Evolutionary conservation across 2,329 filamentous ascomycete genomes (phyloP).

Genomic region (Pseudopyricularia javanii): DNA sequence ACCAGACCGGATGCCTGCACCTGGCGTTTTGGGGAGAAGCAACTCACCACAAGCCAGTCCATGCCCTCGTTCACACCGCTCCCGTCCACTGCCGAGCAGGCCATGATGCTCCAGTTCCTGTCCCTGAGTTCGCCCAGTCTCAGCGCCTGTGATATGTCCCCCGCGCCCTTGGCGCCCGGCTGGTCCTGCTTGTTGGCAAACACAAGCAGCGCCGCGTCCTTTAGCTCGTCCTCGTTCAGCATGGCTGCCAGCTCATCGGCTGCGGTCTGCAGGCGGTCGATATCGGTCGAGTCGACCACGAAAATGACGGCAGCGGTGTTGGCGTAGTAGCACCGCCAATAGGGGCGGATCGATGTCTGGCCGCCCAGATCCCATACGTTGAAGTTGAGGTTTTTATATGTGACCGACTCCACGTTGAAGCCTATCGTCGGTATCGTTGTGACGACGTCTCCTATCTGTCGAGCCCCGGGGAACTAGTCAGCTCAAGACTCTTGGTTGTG

Average conservation of each 20-base stretch:
- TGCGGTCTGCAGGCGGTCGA: constrained; percentile 84
- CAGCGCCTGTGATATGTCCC: constrained; percentile 90
- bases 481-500: not conserved
- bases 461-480: not conserved
- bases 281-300: constrained; percentile 96
- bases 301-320: constrained; percentile 98
- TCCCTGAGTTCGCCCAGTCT: constrained; percentile 84
- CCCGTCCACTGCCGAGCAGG: constrained; percentile 91
- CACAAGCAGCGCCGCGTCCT: constrained; percentile 81
- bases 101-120: constrained; percentile 98
- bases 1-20: not conserved
- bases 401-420: constrained; percentile 98
- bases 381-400: constrained; percentile 96
- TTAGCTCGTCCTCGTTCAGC: constrained; percentile 93
- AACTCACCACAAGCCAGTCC: constrained; percentile 88
- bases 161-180: constrained; percentile 89
- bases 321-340: constrained; percentile 99
- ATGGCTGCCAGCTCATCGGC: constrained; percentile 88
- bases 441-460: constrained; percentile 91
- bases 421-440: constrained; percentile 98
- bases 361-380: constrained; percentile 98
- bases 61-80: constrained; percentile 93
- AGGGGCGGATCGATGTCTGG: constrained; percentile 96
- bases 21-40: not conserved
- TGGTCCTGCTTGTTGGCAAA: constrained; percentile 99